Evolutionary conservation across 2,329 filamentous ascomycete genomes (phyloP).

Genomic region (Endothia cerciana): DNA sequence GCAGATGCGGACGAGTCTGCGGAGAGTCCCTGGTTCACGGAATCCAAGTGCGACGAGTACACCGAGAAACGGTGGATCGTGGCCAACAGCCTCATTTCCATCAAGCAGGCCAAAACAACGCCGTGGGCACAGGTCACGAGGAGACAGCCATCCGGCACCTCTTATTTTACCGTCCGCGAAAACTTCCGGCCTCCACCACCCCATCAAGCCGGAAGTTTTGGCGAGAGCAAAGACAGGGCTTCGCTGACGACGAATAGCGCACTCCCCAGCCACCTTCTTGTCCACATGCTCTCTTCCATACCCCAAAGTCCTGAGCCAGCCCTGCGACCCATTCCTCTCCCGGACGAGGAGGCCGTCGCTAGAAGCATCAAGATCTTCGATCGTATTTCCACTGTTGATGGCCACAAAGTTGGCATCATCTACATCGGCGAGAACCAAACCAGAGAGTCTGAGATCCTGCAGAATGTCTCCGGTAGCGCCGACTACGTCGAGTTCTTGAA

Average conservation of each 20-base stretch:
- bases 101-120: conserved; percentile 69
- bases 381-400: conserved; percentile 85
- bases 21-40: conserved; percentile 67
- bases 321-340: conserved; percentile 75
- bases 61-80: conserved; percentile 72
- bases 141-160: conserved; percentile 71
- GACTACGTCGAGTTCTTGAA: conserved; percentile 88
- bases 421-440: conserved; percentile 90
- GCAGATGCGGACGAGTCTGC: conserved; percentile 81
- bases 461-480: conserved; percentile 82
- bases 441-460: conserved; percentile 79
- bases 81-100: conserved; percentile 73
- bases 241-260: conserved; percentile 61
- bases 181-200: conserved; percentile 61
- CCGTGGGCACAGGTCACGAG: conserved; percentile 74
- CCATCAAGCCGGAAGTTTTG: conserved; percentile 55
- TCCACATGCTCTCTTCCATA: conserved; percentile 68
- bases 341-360: conserved; percentile 68
- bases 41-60: conserved; percentile 67
- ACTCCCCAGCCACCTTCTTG: conserved; percentile 73
- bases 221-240: conserved; percentile 54
- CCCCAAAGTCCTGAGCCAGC: conserved; percentile 60
- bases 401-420: conserved; percentile 92
- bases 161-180: conserved; percentile 62
- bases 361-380: conserved; percentile 84